Base-by-base conservation (phyloP, 2,329 filamentous ascomycete species). In the Arthroderma sp. region DNA sequence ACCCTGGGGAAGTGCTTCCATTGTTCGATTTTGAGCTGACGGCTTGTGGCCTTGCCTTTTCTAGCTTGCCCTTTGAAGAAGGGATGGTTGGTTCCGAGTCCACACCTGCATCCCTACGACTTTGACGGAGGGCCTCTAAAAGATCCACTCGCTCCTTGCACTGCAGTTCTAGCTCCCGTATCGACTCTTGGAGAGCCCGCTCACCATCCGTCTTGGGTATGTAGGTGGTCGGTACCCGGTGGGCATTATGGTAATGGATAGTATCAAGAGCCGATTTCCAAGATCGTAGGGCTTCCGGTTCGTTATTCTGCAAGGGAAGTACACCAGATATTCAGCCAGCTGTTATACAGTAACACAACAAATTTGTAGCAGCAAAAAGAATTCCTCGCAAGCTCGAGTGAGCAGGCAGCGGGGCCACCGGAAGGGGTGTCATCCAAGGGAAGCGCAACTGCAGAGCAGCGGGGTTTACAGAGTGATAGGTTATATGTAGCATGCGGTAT, bases 61-160 rank as follows among this genome's bases (percentile, higher is more conserved):
- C 43, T 46, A 43, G 48, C 55, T 52, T 42, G 52, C 51, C 52
- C 48, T 30, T 49, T 44, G n/a, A 53, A 42, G 29, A 51, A 43
- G 45, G 40, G 41, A 41, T 47, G 34, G 8, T 38, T 22, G 36
- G 33, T 10, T 41, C 44, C 43, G 29, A 55, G 29, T 65, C 61
- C 49, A 68, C 57, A 55, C 64, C 65, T 6, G 67, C 68, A 39
- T 79, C 76, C 49, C 72, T 66, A 30, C 76, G 68, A 54, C 77
- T 82, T 51, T 83, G 70, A 49, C 80, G 77, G 46, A 96, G 68
- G 5, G 88, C 83, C 58, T 91, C 83, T 5, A 96, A 72, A 31
- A 96, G 70, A 59, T 94, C 86, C 42, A 95, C 85, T 40, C 88
- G 77, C 64, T 96, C 89, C 62, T 91, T 89, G 64, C 88, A 95